phyloP scores from a whole-genome alignment of 164 flowering plant species.

The Cinnamomum chago region DNA sequence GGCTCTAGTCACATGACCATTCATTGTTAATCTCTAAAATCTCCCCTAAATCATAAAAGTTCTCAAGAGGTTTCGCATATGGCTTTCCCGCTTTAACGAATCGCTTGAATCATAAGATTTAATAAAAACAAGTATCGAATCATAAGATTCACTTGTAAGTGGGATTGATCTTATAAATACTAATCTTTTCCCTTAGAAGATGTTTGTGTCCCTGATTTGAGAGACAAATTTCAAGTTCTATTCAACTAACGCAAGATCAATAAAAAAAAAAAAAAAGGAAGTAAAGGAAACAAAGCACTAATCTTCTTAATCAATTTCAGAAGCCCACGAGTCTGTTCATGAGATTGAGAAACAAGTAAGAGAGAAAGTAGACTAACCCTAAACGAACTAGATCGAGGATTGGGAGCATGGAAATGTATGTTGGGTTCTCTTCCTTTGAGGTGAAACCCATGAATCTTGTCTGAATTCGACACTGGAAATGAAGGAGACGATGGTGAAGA shows the following conservation, averaged over 20 bases:
- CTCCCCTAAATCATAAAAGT: too few species aligned
- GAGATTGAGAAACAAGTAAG: not conserved
- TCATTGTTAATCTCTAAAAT: too few species aligned
- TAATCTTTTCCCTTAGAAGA: not conserved
- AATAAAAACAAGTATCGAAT: too few species aligned
- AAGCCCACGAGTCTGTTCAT: not conserved
- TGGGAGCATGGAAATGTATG: conserved; percentile 15
- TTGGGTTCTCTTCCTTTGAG: conserved; percentile 14
- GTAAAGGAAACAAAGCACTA: not conserved
- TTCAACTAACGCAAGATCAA: not conserved
- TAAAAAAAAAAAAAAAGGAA: not conserved
- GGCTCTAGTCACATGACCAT: too few species aligned
- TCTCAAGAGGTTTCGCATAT: too few species aligned
- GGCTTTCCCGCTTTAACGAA: too few species aligned
- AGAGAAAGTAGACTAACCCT: conserved; percentile 22
- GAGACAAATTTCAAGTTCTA: not conserved
- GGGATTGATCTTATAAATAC: not conserved
- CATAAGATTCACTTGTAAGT: too few species aligned
- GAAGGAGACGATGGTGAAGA: conserved; percentile 3
- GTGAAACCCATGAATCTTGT: conserved; percentile 16
- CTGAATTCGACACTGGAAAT: conserved; percentile 8
- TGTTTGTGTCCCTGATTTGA: not conserved
- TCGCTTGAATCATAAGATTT: too few species aligned
- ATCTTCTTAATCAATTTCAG: not conserved
- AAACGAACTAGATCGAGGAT: conserved; percentile 19